These are phyloP conservation scores for Colletotrichum sp. DNA, from an alignment of 2,329 filamentous ascomycete species.

Conservation along the genomic window DNA sequence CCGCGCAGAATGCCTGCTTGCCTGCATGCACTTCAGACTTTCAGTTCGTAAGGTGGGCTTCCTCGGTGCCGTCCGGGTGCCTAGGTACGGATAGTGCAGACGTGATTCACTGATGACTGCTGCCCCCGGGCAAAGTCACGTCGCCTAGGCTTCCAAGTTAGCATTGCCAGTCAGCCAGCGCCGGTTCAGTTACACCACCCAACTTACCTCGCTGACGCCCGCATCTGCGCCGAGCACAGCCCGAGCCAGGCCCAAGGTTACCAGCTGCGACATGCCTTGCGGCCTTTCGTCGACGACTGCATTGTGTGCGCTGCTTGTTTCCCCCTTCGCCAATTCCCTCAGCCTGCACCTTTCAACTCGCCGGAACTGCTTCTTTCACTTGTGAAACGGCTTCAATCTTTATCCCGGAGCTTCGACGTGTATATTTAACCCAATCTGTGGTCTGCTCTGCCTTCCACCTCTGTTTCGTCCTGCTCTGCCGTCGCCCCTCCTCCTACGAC, in stretches of 20 bases:
- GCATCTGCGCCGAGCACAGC: conserved; percentile 14
- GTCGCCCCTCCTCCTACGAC: not conserved
- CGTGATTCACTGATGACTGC: not conserved
- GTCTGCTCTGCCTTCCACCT: not conserved
- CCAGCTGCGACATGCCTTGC: not conserved
- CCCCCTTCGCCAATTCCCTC: not conserved
- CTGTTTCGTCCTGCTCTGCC: not conserved
- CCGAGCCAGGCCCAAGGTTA: conserved; percentile 10
- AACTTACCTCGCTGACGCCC: conserved; percentile 6
- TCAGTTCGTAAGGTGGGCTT: not conserved
- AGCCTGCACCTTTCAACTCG: not conserved
- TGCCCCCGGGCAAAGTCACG: not conserved
- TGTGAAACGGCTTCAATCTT: not conserved
- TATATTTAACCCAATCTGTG: not conserved
- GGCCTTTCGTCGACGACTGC: not conserved
- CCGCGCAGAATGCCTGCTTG: not conserved
- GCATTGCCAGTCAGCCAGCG: not conserved
- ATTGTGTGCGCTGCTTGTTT: not conserved
- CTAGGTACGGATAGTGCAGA: not conserved
- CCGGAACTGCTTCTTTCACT: not conserved
- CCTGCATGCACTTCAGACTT: not conserved
- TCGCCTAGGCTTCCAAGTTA: not conserved
- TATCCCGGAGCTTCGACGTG: not conserved
- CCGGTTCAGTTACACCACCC: not conserved
- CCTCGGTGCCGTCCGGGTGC: not conserved